Evolutionary conservation across 2,329 filamentous ascomycete species (phyloP).

Genomic region (Trichoderma sp.): DNA sequence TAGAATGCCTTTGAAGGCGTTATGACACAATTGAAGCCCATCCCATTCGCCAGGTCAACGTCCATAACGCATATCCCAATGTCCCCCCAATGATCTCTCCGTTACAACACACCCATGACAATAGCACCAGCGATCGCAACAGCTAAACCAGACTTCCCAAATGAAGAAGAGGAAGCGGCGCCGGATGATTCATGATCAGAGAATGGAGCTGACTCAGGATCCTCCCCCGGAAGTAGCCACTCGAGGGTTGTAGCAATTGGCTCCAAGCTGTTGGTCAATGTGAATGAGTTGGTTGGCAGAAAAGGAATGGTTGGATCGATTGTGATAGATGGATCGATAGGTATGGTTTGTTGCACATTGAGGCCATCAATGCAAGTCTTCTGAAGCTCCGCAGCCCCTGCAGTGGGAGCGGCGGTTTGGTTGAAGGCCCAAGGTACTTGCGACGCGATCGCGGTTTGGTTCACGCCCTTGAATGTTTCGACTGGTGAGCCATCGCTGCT

Average conservation of each 20-base stretch:
- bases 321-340: background rate
- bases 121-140: conserved; percentile 35
- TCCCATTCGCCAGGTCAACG: background rate
- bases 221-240: background rate
- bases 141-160: conserved; percentile 32
- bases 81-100: background rate
- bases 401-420: background rate
- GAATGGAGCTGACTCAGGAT: conserved; percentile 20
- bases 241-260: background rate
- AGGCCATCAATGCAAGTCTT: background rate
- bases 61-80: background rate
- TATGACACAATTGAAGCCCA: background rate
- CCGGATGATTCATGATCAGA: conserved; percentile 25
- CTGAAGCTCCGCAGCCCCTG: background rate
- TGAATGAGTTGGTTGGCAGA: background rate
- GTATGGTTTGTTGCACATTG: background rate
- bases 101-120: conserved; percentile 35
- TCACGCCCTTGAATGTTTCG: conserved; percentile 45
- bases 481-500: conserved; percentile 36
- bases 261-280: background rate
- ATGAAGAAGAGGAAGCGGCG: conserved; percentile 34
- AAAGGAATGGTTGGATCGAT: background rate
- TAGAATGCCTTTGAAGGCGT: background rate
- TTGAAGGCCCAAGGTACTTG: background rate
- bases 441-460: conserved; percentile 41